Base-by-base conservation (phyloP, 805 yeast species). In the Yamadazyma akitaensis region DNA sequence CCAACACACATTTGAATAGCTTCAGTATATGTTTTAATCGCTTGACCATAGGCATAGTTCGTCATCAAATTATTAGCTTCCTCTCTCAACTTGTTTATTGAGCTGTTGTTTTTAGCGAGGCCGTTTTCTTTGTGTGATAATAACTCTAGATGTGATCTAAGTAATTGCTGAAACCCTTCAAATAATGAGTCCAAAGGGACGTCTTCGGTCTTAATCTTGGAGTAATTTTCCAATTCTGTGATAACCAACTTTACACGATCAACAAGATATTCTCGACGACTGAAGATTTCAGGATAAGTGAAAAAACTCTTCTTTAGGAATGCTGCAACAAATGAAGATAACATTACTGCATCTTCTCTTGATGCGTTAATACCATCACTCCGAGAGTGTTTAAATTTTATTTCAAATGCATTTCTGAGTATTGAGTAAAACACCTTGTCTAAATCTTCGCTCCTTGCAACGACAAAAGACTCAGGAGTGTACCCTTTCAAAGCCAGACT, bases 41-140 rank as follows among this genome's bases (percentile, higher is more conserved):
- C 74, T 46, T 69, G 74, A 1, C 72, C 70, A 50, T 63, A 68
- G 4, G 70, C 61, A 44, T 55, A 54, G 46, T 60, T 64, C 3
- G 60, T 43, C 74, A 69, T 66, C 26, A 69, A 53, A 50, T 70
- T 70, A 54, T 71, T 71, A 13, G 72, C 76, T 42, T 59, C 63
- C 47, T 71, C 76, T 38, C 75, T 53, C n/a, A 68, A 34, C 25
- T 44, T 40, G 9, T 13, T 19, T 2, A 44, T 31, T 25, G 25
- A 14, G 9, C n/a, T 17, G 13, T 13, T 21, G 19, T 25, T 32
- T 13, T 36, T 17, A 16, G 16, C 17, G 14, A 37, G 13, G 5
- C 37, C 12, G n/a, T 4, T 33, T 5, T 26, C 24, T 19, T 33
- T 28, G 2, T 12, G 30, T 2, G 18, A 30, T 24, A 44, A 28